phyloP scores from a whole-genome alignment of 2,329 filamentous ascomycete genomes.

The Penicillium janthinellum region DNA sequence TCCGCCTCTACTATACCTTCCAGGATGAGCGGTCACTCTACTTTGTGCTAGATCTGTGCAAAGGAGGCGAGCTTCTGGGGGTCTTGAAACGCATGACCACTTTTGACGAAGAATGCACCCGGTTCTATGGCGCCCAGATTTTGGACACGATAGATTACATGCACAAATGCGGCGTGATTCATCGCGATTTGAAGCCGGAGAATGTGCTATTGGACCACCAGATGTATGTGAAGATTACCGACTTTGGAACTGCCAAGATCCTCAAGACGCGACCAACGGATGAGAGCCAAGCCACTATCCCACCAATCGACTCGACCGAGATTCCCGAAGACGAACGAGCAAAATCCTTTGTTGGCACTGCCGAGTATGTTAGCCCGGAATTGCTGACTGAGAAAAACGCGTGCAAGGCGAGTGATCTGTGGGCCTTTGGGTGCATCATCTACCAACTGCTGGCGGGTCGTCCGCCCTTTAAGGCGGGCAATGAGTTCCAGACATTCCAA shows the following conservation, averaged over 20 bases:
- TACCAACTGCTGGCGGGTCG: conserved; percentile 95
- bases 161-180: conserved; percentile 94
- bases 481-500: conserved; percentile 96
- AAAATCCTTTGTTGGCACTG: conserved; percentile 94
- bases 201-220: conserved; percentile 93
- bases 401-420: conserved; percentile 95
- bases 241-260: conserved; percentile 98
- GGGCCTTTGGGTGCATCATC: conserved; percentile 98
- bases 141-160: conserved; percentile 96
- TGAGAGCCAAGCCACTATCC: conserved; percentile 49
- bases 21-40: conserved; percentile 96
- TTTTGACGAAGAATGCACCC: conserved; percentile 91
- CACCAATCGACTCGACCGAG: conserved; percentile 53
- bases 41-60: conserved; percentile 92
- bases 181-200: conserved; percentile 94
- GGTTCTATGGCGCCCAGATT: conserved; percentile 94
- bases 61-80: conserved; percentile 86
- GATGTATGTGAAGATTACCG: conserved; percentile 98
- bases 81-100: conserved; percentile 92
- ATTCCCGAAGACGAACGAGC: conserved; percentile 70
- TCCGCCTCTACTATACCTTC: conserved; percentile 97
- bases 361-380: conserved; percentile 97
- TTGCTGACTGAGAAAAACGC: conserved; percentile 95
- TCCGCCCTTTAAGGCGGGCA: conserved; percentile 92
- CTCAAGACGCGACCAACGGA: conserved; percentile 60